phyloP scores from a whole-genome alignment of 148 eudicot genomes.

The Cornus suecica region DNA sequence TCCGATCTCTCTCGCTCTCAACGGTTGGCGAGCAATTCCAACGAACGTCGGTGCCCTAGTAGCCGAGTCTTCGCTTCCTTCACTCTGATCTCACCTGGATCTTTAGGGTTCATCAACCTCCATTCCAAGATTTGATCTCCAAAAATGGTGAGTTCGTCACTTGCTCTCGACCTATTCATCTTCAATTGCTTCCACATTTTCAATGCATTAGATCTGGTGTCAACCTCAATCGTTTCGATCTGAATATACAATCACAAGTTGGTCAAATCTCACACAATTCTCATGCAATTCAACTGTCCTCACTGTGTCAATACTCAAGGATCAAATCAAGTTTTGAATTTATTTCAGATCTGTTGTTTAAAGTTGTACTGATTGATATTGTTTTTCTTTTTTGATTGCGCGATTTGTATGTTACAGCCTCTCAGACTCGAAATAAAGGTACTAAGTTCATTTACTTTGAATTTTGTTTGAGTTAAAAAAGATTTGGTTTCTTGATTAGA shows the following conservation, averaged over 20 bases:
- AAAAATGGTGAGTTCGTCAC: conserved; percentile 34
- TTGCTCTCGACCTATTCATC: neutral
- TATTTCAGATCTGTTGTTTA: conserved; percentile 29
- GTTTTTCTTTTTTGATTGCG: conserved; percentile 20
- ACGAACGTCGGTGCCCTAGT: neutral
- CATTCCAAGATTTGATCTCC: conserved; percentile 11
- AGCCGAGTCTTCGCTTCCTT: conserved; percentile 1
- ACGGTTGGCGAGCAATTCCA: neutral
- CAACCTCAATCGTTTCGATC: conserved; percentile 19
- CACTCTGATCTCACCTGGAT: conserved; percentile 9
- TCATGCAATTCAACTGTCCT: neutral
- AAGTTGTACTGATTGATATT: conserved; percentile 14
- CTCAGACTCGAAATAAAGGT: conserved; percentile 87
- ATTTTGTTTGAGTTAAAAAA: neutral
- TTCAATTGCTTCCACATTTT: neutral
- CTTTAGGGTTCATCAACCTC: conserved; percentile 2
- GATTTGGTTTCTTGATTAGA: neutral
- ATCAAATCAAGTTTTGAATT: neutral
- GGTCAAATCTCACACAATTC: neutral
- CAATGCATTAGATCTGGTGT: conserved; percentile 31
- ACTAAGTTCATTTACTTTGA: conserved; percentile 14
- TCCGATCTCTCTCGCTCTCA: neutral
- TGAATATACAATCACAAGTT: neutral
- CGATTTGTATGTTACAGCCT: conserved; percentile 46
- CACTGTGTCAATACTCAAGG: neutral